These are phyloP conservation scores for Magnusiomyces tetraspermus DNA, from an alignment of 1,139 yeast species.

Conservation along the genomic window DNA sequence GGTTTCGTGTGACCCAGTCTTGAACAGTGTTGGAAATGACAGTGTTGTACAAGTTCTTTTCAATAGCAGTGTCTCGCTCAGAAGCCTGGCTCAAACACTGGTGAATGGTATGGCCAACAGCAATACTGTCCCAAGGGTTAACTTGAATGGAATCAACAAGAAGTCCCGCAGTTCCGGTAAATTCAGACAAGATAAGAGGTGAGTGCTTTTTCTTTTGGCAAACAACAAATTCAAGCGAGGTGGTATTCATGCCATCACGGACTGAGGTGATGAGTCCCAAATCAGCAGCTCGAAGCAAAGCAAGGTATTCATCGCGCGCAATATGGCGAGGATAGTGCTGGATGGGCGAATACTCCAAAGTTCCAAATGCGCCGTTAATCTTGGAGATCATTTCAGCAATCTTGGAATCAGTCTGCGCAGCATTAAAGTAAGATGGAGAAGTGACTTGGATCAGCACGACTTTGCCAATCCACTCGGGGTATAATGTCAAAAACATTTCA, in stretches of 20 bases:
- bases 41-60: slow-evolving; percentile 43
- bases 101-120: slow-evolving; percentile 78
- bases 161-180: slow-evolving; percentile 83
- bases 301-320: slow-evolving; percentile 80
- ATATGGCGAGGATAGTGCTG: slow-evolving; percentile 87
- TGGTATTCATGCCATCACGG: slow-evolving; percentile 95
- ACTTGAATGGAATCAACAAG: slow-evolving; percentile 73
- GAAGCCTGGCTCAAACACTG: slow-evolving; percentile 44
- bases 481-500: slow-evolving; percentile 78
- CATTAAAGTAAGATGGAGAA: slow-evolving; percentile 56
- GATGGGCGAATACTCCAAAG: slow-evolving; percentile 42
- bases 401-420: slow-evolving; percentile 49
- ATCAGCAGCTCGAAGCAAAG: slow-evolving; percentile 81
- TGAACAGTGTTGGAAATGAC: slow-evolving; percentile 71
- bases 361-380: slow-evolving; percentile 78
- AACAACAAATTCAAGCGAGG: slow-evolving; percentile 82
- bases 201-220: slow-evolving; percentile 67
- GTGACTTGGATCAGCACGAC: slow-evolving; percentile 90
- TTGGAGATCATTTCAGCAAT: slow-evolving; percentile 68
- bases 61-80: slow-evolving; percentile 29
- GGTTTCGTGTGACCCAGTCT: slow-evolving; percentile 63
- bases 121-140: slow-evolving; percentile 74
- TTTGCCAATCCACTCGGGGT: slow-evolving; percentile 82
- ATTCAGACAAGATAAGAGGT: slow-evolving; percentile 62
- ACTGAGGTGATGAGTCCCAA: slow-evolving; percentile 80